Evolutionary conservation across 2,329 filamentous ascomycete genomes (phyloP).

Genomic region (Phialemonium atrogriseum): DNA sequence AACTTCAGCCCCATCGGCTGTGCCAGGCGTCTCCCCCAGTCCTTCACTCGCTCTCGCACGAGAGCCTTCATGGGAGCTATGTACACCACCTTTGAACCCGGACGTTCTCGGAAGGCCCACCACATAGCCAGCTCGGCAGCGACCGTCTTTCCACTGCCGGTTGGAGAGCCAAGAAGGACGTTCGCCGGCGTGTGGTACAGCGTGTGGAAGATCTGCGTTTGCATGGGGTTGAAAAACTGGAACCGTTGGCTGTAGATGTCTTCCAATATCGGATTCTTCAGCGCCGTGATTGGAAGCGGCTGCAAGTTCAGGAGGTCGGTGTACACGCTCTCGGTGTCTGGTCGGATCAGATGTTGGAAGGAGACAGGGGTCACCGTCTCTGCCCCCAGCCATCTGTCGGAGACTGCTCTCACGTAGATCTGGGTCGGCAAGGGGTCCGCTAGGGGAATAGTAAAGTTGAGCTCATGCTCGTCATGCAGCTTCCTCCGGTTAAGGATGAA

Average conservation of each 20-base stretch:
- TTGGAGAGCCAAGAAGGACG: conserved; percentile 89
- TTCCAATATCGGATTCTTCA: conserved; percentile 81
- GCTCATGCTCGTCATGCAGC: conserved; percentile 90
- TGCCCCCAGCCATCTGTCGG: conserved; percentile 91
- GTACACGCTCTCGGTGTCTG: conserved; percentile 95
- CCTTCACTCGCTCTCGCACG: conserved; percentile 90
- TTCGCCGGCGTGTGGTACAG: conserved; percentile 90
- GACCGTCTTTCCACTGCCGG: conserved; percentile 94
- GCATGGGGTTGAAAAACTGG: conserved; percentile 98
- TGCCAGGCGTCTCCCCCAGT: conserved; percentile 81
- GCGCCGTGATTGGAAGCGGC: conserved; percentile 74
- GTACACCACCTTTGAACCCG: conserved; percentile 95
- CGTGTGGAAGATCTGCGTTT: conserved; percentile 96
- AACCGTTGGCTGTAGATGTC: conserved; percentile 85
- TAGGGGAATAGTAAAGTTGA: conserved; percentile 94
- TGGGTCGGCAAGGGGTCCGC: conserved; percentile 89
- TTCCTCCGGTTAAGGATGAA: conserved; percentile 89
- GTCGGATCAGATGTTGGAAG: conserved; percentile 94
- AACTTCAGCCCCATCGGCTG: conserved; percentile 78
- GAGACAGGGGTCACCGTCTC: conserved; percentile 94
- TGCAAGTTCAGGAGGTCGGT: conserved; percentile 90
- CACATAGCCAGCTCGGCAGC: conserved; percentile 97
- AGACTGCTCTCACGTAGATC: conserved; percentile 91
- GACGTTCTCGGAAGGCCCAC: conserved; percentile 95
- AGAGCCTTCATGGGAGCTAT: conserved; percentile 99